phyloP scores from a whole-genome alignment of 164 flowering plant species.

The Aristolochia californica region DNA sequence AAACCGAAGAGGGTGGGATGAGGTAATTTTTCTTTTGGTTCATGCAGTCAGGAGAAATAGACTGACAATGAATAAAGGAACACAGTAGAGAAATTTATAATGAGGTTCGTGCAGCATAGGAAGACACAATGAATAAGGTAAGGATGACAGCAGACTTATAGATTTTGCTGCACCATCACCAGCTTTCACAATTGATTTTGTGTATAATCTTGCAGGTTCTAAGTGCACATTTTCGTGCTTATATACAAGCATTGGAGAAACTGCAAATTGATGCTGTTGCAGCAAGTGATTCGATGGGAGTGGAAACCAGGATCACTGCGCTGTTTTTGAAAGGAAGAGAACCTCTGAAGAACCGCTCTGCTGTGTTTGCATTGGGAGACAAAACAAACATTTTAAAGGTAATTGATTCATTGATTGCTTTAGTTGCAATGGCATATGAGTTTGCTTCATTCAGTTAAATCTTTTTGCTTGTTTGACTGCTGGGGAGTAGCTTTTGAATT shows the following conservation, averaged over 20 bases:
- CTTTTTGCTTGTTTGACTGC: too few species aligned
- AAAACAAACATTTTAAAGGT: conserved; percentile 90
- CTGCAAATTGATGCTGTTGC: conserved; percentile 90
- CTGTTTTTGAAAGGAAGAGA: conserved; percentile 87
- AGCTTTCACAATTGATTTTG: not conserved
- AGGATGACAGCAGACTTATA: too few species aligned
- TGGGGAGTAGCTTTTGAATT: too few species aligned
- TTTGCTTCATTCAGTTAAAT: not conserved
- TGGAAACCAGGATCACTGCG: conserved; percentile 69
- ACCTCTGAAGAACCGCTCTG: conserved; percentile 91
- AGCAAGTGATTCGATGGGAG: conserved; percentile 84
- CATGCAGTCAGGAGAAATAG: too few species aligned
- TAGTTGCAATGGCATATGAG: too few species aligned
- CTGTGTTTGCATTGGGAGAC: conserved; percentile 93
- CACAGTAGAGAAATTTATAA: conserved; percentile 78
- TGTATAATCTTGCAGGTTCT: conserved; percentile 51
- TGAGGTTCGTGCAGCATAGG: conserved; percentile 86
- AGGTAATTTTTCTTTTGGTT: not conserved
- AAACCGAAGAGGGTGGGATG: not conserved
- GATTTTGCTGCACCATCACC: not conserved
- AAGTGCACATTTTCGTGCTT: conserved; percentile 94
- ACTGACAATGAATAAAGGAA: conserved; percentile 44
- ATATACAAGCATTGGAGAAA: conserved; percentile 92
- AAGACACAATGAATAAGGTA: conserved; percentile 97
- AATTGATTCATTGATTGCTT: conserved; percentile 1